Conservation (phyloP, 2,329 filamentous ascomycete species). For the Phialemoniopsis sp. region DNA sequence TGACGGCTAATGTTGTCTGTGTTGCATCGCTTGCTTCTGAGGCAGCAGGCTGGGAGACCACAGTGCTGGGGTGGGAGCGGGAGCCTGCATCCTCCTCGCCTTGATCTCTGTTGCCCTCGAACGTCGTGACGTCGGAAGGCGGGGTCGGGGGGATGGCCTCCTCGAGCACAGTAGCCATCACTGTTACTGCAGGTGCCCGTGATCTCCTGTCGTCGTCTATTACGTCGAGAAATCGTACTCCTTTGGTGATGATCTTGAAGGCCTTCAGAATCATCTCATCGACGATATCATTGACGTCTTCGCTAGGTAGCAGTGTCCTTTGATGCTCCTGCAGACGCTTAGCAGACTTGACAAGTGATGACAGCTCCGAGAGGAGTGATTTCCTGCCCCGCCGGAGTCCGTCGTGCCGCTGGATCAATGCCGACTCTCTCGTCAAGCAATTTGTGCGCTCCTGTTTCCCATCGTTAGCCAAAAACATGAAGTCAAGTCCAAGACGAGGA, state of each 20-base stretch:
- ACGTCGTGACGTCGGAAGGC: slow-evolving; percentile 52
- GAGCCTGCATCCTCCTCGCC: slow-evolving; percentile 32
- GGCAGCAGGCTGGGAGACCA: slow-evolving; percentile 24
- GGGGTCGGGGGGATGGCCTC: slow-evolving; percentile 60
- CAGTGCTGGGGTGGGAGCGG: slow-evolving; percentile 25
- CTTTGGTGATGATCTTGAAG: slow-evolving; percentile 89
- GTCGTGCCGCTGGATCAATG: slow-evolving; percentile 70
- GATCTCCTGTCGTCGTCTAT: slow-evolving; percentile 62
- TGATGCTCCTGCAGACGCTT: slow-evolving; percentile 79
- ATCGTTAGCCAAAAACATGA: slow-evolving; percentile 14
- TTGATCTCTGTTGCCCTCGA: slow-evolving; percentile 31
- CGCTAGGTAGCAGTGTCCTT: slow-evolving; percentile 37
- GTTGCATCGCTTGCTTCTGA: slow-evolving; percentile 29
- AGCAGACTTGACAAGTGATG: slow-evolving; percentile 81
- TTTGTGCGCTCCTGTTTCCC: slow-evolving; percentile 73
- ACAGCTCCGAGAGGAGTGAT: slow-evolving; percentile 82
- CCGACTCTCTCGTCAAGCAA: slow-evolving; percentile 79
- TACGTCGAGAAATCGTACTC: slow-evolving; percentile 83
- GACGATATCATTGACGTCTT: slow-evolving; percentile 69
- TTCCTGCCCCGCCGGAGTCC: slow-evolving; percentile 77
- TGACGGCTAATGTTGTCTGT: slow-evolving; percentile 27
- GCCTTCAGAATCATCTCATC: slow-evolving; percentile 93
- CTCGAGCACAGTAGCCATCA: slow-evolving; percentile 56
- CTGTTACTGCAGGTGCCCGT: slow-evolving; percentile 48
- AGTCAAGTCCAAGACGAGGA: neutral